Evolutionary conservation across 2,329 filamentous ascomycete genomes (phyloP), one percentile per base, ranked within the genome.

Genomic region (Hymenoscyphus repandus): DNA sequence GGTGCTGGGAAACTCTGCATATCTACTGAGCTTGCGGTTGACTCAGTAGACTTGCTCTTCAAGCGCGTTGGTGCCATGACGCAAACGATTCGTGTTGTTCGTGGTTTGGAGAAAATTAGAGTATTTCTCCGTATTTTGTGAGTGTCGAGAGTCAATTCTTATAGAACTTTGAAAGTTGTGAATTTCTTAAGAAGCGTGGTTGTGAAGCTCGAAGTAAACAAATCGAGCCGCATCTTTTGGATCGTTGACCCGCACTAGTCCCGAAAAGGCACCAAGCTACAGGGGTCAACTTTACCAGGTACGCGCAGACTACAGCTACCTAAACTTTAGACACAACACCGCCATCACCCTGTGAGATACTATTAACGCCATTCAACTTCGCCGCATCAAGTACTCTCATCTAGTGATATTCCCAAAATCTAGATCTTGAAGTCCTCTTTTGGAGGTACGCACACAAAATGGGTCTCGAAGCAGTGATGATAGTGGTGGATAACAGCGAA

Each of bases 401-500:
- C 34, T 49, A n/a, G 11, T 42, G 34, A 50, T 37, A 41, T 30
- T 34, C 32, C 15, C 37, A 42, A 15, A 20, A 20, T 10, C 39
- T n/a, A 15, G 6, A 42, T 18, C 18, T 31, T 18, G 27, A 47
- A 37, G 45, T 10, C 47, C 44, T 52, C 40, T 13, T 18, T 20
- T 11, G 49, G 47, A 59, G 44, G 42, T 53, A 56, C 58, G 64
- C 70, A 70, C 73, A 70, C 83, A 91, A 79, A 68, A 99, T 99
- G 93, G 88, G 86, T 74, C 85, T 99, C 73, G 93, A 99, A 84
- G 95, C 93, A 75, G 95, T 95, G 58, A 97, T 99, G 91, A 89
- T 99, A 72, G 85, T 97, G 79, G 90, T 97, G 66, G 93, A 99
- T 80, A 99, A 97, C 79, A 96, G 91, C 77, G 93, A 99, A 77